Percentiles rank a stretch among this genome's conserved stretches.
These are phyloP conservation scores for Meyerozyma smithsonii DNA, from an alignment of 1,139 yeast genomes.

Conservation along the genomic window DNA sequence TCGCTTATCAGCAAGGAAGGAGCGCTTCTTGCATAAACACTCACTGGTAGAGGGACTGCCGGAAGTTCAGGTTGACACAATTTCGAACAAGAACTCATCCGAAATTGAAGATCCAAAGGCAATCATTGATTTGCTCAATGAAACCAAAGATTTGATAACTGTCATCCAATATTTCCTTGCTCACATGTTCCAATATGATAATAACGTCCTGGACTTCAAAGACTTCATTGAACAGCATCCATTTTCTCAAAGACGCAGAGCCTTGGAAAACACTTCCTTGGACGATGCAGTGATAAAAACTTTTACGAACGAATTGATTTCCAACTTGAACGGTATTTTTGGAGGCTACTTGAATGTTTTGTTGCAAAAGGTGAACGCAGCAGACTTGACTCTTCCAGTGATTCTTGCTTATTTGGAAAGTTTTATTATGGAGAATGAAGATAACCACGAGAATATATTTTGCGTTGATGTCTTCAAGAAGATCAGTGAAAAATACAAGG, in stretches of 20 bases:
- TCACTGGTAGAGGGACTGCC: neutral
- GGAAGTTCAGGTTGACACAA: neutral
- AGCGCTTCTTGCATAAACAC: slow-evolving; percentile 4
- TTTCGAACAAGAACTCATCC: slow-evolving; percentile 11
- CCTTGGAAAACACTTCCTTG: slow-evolving; percentile 19
- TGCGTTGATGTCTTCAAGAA: slow-evolving; percentile 46
- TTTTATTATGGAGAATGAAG: slow-evolving; percentile 35
- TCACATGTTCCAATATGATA: slow-evolving; percentile 61
- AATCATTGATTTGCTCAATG: slow-evolving; percentile 38
- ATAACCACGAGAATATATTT: slow-evolving; percentile 56
- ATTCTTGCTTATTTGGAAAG: slow-evolving; percentile 38
- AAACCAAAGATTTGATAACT: slow-evolving; percentile 29
- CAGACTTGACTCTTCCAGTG: slow-evolving; percentile 33
- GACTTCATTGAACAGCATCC: slow-evolving; percentile 44
- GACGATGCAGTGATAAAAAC: slow-evolving; percentile 16
- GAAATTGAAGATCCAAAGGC: slow-evolving; percentile 37
- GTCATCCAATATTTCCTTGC: slow-evolving; percentile 64
- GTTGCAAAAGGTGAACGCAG: slow-evolving; percentile 33
- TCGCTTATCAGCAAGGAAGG: slow-evolving; percentile 18
- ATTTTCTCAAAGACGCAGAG: slow-evolving; percentile 27
- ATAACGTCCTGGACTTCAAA: slow-evolving; percentile 40
- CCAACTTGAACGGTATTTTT: slow-evolving; percentile 51
- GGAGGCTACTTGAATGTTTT: slow-evolving; percentile 41
- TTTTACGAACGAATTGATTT: slow-evolving; percentile 47
- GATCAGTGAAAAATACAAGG: slow-evolving; percentile 46